phyloP scores from a whole-genome alignment of 345 rosid species.

The Linum usitatissimum region DNA sequence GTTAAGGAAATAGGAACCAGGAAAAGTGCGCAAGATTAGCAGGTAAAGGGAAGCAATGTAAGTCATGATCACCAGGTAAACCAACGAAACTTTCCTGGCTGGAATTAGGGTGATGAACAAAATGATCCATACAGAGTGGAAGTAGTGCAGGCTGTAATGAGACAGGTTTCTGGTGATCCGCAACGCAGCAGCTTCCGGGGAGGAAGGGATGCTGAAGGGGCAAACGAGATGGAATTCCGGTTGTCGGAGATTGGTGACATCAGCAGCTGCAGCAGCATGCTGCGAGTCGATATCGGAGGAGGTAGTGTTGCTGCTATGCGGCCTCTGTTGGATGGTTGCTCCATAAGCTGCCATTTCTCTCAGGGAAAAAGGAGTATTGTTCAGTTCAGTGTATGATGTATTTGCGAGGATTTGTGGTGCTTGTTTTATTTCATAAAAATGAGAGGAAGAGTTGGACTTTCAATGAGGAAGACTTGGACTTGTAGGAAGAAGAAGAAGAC shows the following conservation, averaged over 20 bases:
- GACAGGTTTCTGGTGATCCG: not conserved
- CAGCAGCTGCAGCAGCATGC: not conserved
- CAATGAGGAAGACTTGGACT: too few species aligned
- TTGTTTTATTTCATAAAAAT: too few species aligned
- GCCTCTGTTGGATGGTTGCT: not conserved
- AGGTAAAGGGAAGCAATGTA: not conserved
- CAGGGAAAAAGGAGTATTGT: too few species aligned
- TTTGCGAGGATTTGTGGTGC: too few species aligned
- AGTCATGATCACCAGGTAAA: not conserved
- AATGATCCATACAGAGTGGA: not conserved
- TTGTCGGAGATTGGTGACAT: not conserved
- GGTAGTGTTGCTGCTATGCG: not conserved
- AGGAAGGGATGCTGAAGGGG: slow-evolving; percentile 1
- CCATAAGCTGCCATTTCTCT: not conserved
- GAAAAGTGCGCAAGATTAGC: not conserved
- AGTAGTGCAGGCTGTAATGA: not conserved
- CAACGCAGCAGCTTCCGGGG: not conserved
- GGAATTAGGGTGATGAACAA: not conserved
- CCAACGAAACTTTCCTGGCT: not conserved
- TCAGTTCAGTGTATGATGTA: too few species aligned
- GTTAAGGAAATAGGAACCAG: not conserved
- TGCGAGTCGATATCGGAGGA: not conserved
- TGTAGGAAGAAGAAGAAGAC: too few species aligned
- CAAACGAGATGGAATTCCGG: not conserved
- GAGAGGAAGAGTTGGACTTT: too few species aligned